Conservation (phyloP, 805 yeast species). For the Priceomyces medius region DNA sequence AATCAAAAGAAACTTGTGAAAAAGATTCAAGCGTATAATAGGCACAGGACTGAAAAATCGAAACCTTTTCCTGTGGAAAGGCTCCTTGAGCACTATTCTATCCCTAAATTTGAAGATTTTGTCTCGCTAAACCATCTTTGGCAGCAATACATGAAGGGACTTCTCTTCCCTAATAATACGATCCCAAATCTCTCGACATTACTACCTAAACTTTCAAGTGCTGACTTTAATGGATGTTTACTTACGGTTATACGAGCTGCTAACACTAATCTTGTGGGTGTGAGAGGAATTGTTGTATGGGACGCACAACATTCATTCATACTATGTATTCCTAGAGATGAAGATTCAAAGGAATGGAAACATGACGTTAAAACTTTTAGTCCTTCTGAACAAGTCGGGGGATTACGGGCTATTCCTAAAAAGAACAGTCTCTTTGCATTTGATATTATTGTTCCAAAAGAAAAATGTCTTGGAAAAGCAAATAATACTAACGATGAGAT, state of each 20-base stretch:
- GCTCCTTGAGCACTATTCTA: conserved; percentile 24
- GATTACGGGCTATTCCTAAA: conserved; percentile 66
- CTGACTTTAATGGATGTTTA: conserved; percentile 80
- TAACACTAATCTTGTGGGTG: conserved; percentile 58
- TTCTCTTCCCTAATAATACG: conserved; percentile 39
- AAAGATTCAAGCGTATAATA: conserved; percentile 33
- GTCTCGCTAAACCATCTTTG: conserved; percentile 62
- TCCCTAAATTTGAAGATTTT: conserved; percentile 51
- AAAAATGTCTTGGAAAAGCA: background rate
- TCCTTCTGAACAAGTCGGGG: conserved; percentile 49
- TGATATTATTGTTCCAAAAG: conserved; percentile 26
- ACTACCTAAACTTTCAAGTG: conserved; percentile 62
- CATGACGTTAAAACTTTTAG: conserved; percentile 18
- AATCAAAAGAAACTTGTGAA: conserved; percentile 41
- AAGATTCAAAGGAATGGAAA: conserved; percentile 35
- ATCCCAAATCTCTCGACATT: conserved; percentile 30
- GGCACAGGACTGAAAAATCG: conserved; percentile 17
- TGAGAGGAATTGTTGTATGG: conserved; percentile 76
- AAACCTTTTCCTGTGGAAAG: conserved; percentile 23
- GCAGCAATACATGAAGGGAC: conserved; percentile 64
- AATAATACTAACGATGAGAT: conserved; percentile 1
- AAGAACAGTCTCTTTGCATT: conserved; percentile 63
- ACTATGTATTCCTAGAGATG: conserved; percentile 49
- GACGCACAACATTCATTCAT: conserved; percentile 76
- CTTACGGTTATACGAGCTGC: conserved; percentile 57